Percentiles rank a stretch among this genome's conserved stretches.
These are phyloP conservation scores for Catunica adiposa DNA, from an alignment of 2,329 filamentous ascomycete genomes.

Conservation along the genomic window DNA sequence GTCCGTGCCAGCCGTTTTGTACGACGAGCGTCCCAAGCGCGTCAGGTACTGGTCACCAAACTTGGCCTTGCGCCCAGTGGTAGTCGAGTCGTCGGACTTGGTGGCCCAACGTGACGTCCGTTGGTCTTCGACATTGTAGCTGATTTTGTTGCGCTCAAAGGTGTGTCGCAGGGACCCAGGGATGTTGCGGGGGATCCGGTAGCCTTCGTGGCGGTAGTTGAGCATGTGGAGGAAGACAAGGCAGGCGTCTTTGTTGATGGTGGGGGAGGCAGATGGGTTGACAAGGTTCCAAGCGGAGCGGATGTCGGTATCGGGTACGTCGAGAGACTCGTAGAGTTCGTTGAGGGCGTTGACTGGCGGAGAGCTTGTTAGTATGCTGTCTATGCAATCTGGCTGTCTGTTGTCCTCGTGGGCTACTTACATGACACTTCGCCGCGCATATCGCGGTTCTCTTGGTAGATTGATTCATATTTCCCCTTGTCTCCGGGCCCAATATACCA, in stretches of 20 bases:
- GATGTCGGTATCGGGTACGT: constrained; percentile 60
- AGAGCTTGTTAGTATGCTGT: neutral
- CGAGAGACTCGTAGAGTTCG: constrained; percentile 69
- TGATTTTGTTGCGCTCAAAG: constrained; percentile 92
- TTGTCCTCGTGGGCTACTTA: too few relatives aligned
- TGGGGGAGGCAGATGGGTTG: constrained; percentile 68
- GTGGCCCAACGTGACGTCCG: constrained; percentile 62
- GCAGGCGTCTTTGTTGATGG: constrained; percentile 86
- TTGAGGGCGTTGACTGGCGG: constrained; percentile 55
- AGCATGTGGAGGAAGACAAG: constrained; percentile 94
- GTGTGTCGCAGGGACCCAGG: constrained; percentile 78
- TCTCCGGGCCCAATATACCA: constrained; percentile 97
- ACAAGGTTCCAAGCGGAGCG: constrained; percentile 93
- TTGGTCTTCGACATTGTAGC: constrained; percentile 78
- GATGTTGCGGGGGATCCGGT: constrained; percentile 78
- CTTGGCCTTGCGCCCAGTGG: constrained; percentile 82
- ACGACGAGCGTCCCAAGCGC: constrained; percentile 67
- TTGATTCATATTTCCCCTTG: constrained; percentile 89
- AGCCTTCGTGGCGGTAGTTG: constrained; percentile 89
- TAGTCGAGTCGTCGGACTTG: constrained; percentile 61
- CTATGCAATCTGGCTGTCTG: neutral
- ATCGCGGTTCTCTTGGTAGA: constrained; percentile 85
- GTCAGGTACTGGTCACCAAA: constrained; percentile 96
- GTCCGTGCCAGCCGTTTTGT: constrained; percentile 74
- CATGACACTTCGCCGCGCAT: constrained; percentile 69